Percentiles rank a stretch among this genome's conserved stretches.
Evolutionary conservation across 2,329 filamentous ascomycete genomes (phyloP).

Genomic region (Plectosphaerella plurivora): DNA sequence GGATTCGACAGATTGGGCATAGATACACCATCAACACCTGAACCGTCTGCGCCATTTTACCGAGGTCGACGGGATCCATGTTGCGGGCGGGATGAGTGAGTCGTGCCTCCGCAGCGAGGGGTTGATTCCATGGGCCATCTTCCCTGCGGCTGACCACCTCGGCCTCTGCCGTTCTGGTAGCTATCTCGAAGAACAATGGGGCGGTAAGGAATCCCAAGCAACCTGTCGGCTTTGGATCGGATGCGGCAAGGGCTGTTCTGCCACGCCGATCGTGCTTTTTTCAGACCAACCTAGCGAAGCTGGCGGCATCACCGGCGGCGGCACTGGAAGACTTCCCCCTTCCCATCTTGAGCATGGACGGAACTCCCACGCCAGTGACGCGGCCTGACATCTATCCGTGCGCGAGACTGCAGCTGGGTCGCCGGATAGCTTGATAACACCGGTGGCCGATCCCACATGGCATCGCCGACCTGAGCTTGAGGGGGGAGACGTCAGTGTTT

Average conservation of each 20-base stretch:
- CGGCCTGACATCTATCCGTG: too few relatives aligned
- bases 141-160: not conserved
- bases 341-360: too few relatives aligned
- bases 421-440: too few relatives aligned
- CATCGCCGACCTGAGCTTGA: too few relatives aligned
- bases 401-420: too few relatives aligned
- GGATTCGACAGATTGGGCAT: too few relatives aligned
- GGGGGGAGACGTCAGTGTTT: too few relatives aligned
- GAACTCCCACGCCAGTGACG: not conserved
- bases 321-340: too few relatives aligned
- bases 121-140: not conserved
- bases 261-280: not conserved
- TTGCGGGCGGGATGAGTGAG: not conserved
- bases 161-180: not conserved
- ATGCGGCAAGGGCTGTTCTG: not conserved
- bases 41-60: not conserved
- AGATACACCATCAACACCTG: too few relatives aligned
- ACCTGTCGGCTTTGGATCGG: not conserved
- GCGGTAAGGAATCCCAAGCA: not conserved
- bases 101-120: not conserved
- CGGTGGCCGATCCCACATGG: too few relatives aligned
- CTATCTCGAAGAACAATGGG: not conserved
- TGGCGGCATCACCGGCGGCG: too few relatives aligned
- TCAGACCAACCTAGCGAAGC: not conserved
- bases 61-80: not conserved